phyloP scores from a whole-genome alignment of 1,284 basidiomycete genomes.

The Xerocomus cyaneibrunnescens region DNA sequence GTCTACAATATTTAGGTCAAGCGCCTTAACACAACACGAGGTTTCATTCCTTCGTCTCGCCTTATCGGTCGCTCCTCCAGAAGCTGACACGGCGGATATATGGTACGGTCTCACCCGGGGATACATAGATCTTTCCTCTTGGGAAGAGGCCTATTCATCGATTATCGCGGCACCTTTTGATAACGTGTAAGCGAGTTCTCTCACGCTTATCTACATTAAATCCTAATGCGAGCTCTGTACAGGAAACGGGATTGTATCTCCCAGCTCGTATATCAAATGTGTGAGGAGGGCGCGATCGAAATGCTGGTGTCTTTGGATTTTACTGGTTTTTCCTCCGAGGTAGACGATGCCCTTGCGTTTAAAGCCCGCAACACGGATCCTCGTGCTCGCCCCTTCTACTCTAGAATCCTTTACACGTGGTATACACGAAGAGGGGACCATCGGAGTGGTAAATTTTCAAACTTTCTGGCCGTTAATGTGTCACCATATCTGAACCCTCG shows the following conservation, averaged over 20 bases:
- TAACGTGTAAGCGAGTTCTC: constrained; percentile 60
- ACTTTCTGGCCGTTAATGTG: constrained; percentile 14
- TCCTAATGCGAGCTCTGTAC: constrained; percentile 17
- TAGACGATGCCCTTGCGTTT: constrained; percentile 89
- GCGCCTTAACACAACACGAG: constrained; percentile 57
- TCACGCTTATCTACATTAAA: constrained; percentile 3
- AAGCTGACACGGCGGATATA: constrained; percentile 58
- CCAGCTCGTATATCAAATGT: constrained; percentile 88
- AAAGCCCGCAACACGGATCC: constrained; percentile 96
- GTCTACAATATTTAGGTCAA: constrained; percentile 69
- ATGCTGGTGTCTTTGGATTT: constrained; percentile 85
- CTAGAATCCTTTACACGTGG: constrained; percentile 94
- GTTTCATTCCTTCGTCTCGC: constrained; percentile 76
- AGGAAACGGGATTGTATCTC: constrained; percentile 81
- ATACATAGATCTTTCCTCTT: constrained; percentile 68
- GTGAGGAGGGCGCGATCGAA: constrained; percentile 83
- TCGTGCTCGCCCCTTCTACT: constrained; percentile 82
- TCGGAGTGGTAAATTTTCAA: constrained; percentile 68
- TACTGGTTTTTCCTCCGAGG: constrained; percentile 80
- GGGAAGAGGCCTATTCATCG: constrained; percentile 83
- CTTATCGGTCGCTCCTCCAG: constrained; percentile 60
- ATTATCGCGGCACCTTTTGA: constrained; percentile 73
- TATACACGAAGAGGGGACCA: constrained; percentile 85
- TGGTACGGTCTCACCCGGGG: constrained; percentile 83
- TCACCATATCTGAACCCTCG: constrained; percentile 21